Percentiles rank a stretch among this genome's conserved stretches.
Conservation (phyloP, 495 filamentous ascomycete species). For the Podospora anserina region DNA sequence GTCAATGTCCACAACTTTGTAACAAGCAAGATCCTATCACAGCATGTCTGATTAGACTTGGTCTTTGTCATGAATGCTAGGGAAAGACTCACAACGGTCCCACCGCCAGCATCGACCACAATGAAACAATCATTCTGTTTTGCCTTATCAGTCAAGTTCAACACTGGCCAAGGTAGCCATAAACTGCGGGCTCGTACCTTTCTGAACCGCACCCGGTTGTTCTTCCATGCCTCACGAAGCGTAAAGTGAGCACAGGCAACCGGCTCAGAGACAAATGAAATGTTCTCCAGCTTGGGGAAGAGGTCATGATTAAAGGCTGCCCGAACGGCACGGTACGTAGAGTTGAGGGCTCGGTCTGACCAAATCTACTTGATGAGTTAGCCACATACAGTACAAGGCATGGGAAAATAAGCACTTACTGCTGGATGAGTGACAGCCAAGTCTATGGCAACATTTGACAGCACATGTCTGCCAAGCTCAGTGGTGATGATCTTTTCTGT, state of each 20-base stretch:
- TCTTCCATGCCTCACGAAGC: conserved; percentile 31
- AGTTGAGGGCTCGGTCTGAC: conserved; percentile 34
- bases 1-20: conserved; percentile 28
- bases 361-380: conserved; percentile 24
- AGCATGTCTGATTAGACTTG: not conserved
- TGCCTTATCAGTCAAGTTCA: conserved; percentile 21
- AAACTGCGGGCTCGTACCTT: conserved; percentile 8
- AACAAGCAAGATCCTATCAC: conserved; percentile 28
- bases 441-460: conserved; percentile 28
- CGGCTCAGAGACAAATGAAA: conserved; percentile 51
- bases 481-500: conserved; percentile 20
- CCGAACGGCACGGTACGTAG: conserved; percentile 32
- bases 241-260: conserved; percentile 57
- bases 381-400: not conserved
- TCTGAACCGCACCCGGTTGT: conserved; percentile 22
- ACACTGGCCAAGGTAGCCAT: not conserved
- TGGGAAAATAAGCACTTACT: conserved; percentile 15
- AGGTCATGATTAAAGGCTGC: conserved; percentile 23
- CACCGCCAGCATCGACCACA: conserved; percentile 56
- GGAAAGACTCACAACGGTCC: conserved; percentile 40
- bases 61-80: not conserved
- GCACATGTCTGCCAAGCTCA: conserved; percentile 14
- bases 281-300: conserved; percentile 31
- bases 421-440: conserved; percentile 38
- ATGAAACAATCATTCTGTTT: conserved; percentile 51